Percentiles rank a stretch among this genome's conserved stretches.
phyloP scores from a whole-genome alignment of 805 yeast species.

The Allodekkera sacchari region DNA sequence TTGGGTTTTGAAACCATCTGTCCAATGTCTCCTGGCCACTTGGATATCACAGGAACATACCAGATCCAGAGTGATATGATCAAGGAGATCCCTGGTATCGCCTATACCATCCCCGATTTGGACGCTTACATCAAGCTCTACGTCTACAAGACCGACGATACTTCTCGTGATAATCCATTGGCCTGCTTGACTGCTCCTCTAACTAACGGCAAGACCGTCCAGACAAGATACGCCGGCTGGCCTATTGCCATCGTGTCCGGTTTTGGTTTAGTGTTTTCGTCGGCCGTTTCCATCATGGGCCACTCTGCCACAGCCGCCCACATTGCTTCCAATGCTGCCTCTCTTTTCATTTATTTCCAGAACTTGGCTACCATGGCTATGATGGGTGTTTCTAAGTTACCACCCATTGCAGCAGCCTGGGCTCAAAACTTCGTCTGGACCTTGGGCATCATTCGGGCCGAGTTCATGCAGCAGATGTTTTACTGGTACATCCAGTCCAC shows the following conservation, averaged over 20 bases:
- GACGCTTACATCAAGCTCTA: slow-evolving; percentile 84
- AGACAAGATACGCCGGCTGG: slow-evolving; percentile 89
- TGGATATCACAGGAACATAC: slow-evolving; percentile 49
- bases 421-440: slow-evolving; percentile 96
- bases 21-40: slow-evolving; percentile 82
- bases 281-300: slow-evolving; percentile 78
- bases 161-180: slow-evolving; percentile 33
- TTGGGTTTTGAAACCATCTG: slow-evolving; percentile 51
- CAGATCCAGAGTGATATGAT: slow-evolving; percentile 29
- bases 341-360: slow-evolving; percentile 91
- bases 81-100: slow-evolving; percentile 65
- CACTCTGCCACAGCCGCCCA: slow-evolving; percentile 92
- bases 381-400: slow-evolving; percentile 89
- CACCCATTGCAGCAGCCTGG: slow-evolving; percentile 98
- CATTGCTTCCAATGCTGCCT: slow-evolving; percentile 92
- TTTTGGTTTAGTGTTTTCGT: slow-evolving; percentile 79
- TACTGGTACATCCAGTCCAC: slow-evolving; percentile 95
- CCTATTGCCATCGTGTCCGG: slow-evolving; percentile 91
- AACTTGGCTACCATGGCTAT: slow-evolving; percentile 83
- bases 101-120: slow-evolving; percentile 86
- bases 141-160: slow-evolving; percentile 44
- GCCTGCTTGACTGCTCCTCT: slow-evolving; percentile 92
- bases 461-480: slow-evolving; percentile 74
- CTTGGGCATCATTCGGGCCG: slow-evolving; percentile 74
- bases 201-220: slow-evolving; percentile 87